These are phyloP conservation scores for Ceratobasidium sp. DNA, from an alignment of 1,284 basidiomycete genomes.

Conservation along the genomic window DNA sequence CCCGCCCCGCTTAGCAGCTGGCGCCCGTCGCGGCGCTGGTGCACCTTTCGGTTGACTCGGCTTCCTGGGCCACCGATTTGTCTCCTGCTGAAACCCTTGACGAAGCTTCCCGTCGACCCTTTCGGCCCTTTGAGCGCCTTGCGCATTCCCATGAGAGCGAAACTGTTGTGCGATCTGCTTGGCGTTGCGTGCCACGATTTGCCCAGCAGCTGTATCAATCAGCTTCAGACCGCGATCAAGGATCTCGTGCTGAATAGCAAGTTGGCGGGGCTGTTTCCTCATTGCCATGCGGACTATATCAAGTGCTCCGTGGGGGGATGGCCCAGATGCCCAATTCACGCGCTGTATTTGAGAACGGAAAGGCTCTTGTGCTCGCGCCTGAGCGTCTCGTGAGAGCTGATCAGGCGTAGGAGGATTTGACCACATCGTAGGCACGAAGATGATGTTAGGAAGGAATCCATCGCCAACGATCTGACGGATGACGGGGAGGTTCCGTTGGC, in stretches of 20 bases:
- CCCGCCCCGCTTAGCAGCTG: too few species aligned
- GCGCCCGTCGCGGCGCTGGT: too few species aligned
- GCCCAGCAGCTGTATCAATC: background rate
- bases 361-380: background rate
- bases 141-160: background rate
- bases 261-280: background rate
- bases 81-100: background rate
- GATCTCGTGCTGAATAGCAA: slow-evolving; percentile 2
- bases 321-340: slow-evolving; percentile 11
- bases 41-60: background rate
- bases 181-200: background rate
- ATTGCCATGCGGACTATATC: slow-evolving; percentile 5
- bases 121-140: background rate
- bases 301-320: background rate
- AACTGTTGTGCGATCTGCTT: background rate
- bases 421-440: background rate
- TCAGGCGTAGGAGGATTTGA: background rate
- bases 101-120: background rate
- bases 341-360: background rate
- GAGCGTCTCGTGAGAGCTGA: background rate
- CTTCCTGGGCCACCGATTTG: background rate
- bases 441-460: background rate
- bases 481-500: background rate
- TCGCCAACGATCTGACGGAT: slow-evolving; percentile 13
- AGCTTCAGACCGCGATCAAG: background rate